Percentiles rank a stretch among this genome's conserved stretches.
phyloP scores from a whole-genome alignment of 768 basidiomycete species.

The Cystofilobasidium macerans region DNA sequence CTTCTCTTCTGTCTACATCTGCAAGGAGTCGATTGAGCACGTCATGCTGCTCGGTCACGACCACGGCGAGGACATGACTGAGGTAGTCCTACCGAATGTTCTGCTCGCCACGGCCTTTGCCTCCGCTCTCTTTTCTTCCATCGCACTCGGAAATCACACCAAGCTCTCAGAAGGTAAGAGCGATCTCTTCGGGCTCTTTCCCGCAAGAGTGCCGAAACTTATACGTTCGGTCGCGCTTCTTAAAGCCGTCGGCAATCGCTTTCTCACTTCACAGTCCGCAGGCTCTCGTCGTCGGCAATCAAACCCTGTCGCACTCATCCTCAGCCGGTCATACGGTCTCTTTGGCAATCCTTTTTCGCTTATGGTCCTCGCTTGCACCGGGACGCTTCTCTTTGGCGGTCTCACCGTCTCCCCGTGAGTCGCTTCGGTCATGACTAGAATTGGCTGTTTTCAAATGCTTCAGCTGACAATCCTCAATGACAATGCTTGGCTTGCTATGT shows the following conservation, averaged over 20 bases:
- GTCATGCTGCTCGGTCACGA: constrained; percentile 49
- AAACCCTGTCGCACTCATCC: not conserved
- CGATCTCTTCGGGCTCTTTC: not conserved
- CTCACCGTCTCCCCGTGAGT: constrained; percentile 12
- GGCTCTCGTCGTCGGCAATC: not conserved
- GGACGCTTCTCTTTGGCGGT: constrained; percentile 17
- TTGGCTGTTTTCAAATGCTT: not conserved
- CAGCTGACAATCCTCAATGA: not conserved
- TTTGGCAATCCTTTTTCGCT: constrained; percentile 23
- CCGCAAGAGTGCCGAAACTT: no score
- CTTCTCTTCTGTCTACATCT: constrained; percentile 89
- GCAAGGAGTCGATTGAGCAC: constrained; percentile 94
- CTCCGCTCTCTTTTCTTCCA: constrained; percentile 31
- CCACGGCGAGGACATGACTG: constrained; percentile 30
- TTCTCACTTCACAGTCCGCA: not conserved
- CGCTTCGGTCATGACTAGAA: not conserved
- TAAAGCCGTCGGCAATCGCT: constrained; percentile 9
- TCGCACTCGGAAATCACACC: constrained; percentile 37
- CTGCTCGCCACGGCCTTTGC: constrained; percentile 13
- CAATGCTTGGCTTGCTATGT: not conserved
- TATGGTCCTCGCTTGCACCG: constrained; percentile 19
- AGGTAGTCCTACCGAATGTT: constrained; percentile 21
- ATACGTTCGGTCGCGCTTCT: no score
- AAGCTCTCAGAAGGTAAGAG: constrained; percentile 39
- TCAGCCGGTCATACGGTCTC: constrained; percentile 9